Conservation (phyloP, 2,329 filamentous ascomycete genomes). For the Botrytis galanthina region DNA sequence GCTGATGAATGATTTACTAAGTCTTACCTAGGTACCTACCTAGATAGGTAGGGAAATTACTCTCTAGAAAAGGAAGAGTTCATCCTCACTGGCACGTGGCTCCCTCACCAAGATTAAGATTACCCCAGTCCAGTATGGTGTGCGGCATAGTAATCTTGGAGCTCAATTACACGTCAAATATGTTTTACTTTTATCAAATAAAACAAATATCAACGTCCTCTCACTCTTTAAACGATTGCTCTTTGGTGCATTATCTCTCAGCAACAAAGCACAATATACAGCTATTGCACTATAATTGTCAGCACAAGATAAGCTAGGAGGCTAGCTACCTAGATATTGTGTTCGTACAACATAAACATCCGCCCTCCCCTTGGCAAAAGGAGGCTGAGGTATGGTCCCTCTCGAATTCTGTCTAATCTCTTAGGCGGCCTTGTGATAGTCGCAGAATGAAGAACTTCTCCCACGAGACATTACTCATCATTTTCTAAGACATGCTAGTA, state of each 20-base stretch:
- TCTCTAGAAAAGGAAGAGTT: neutral
- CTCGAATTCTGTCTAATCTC: neutral
- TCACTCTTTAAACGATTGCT: neutral
- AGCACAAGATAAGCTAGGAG: neutral
- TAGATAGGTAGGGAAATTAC: neutral
- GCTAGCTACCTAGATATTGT: neutral
- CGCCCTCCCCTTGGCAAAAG: conserved; percentile 8
- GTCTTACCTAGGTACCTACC: neutral
- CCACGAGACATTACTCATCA: neutral
- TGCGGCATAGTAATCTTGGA: neutral
- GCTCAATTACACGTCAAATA: neutral
- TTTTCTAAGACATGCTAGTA: conserved; percentile 5
- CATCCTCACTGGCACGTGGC: neutral
- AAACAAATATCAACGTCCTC: neutral
- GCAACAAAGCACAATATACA: neutral
- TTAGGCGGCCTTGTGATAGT: neutral
- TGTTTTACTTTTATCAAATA: too few species aligned
- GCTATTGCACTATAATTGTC: neutral
- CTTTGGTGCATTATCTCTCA: neutral
- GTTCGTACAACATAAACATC: neutral
- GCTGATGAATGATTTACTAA: neutral
- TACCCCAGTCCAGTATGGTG: neutral
- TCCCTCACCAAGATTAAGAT: neutral
- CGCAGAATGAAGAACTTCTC: neutral
- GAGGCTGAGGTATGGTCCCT: neutral